These are phyloP conservation scores for Sugiyamaella marilandica DNA, from an alignment of 805 yeast genomes.

Conservation along the genomic window DNA sequence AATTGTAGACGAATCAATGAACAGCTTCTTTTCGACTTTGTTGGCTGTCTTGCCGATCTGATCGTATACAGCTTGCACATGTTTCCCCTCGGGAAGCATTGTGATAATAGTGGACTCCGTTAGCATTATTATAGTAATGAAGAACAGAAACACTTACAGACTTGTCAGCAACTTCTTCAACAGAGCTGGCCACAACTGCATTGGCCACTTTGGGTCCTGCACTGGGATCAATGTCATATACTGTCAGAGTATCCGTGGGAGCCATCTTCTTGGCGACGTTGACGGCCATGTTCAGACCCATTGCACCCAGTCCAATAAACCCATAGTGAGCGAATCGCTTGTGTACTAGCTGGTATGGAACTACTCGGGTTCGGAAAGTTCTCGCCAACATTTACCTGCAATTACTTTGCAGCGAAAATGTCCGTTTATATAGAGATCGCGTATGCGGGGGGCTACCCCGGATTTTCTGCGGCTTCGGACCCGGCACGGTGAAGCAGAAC, in stretches of 20 bases:
- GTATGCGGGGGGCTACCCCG: not conserved
- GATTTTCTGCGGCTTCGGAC: not conserved
- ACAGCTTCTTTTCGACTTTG: conserved; percentile 24
- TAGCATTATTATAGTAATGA: not conserved
- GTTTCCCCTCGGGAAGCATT: conserved; percentile 53
- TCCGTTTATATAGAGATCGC: not conserved
- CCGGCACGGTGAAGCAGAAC: no score
- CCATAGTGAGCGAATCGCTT: conserved; percentile 34
- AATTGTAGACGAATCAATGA: conserved; percentile 49
- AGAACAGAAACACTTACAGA: conserved; percentile 8
- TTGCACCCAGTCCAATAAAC: conserved; percentile 53
- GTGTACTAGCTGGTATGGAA: not conserved
- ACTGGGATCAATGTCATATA: conserved; percentile 39
- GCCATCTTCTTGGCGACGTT: conserved; percentile 41
- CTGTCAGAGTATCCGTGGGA: conserved; percentile 39
- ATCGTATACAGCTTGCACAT: conserved; percentile 40
- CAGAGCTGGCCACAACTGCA: conserved; percentile 15
- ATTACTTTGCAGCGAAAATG: not conserved
- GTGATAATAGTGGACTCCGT: conserved; percentile 37
- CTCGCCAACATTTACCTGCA: not conserved
- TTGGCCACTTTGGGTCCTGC: conserved; percentile 28
- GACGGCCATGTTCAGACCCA: conserved; percentile 53
- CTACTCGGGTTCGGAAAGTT: not conserved
- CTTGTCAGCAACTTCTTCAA: conserved; percentile 24
- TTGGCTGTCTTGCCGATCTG: conserved; percentile 36